A percentile compares a stretch with the other conserved stretches of the same genome.
These are phyloP conservation scores for Leishmania lainsoni DNA, from an alignment of 208 protist species.

Conservation along the genomic window DNA sequence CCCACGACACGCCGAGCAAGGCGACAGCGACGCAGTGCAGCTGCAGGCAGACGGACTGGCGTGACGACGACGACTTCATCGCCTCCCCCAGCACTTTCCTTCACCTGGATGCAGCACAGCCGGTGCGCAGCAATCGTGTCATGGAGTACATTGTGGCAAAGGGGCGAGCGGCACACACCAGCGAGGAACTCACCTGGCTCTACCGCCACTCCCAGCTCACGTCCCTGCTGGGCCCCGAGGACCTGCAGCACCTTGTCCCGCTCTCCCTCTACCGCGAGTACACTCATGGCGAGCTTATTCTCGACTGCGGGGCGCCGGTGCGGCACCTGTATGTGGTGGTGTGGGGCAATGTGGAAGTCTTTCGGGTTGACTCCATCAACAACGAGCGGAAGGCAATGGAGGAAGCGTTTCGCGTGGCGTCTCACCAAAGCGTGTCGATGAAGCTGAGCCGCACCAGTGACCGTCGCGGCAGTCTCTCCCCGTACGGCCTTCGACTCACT, in stretches of 20 bases:
- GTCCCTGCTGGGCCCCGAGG: slow-evolving; percentile 45
- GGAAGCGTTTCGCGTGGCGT: slow-evolving; percentile 29
- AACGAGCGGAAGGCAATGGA: slow-evolving; percentile 35
- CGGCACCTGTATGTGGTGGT: slow-evolving; percentile 68
- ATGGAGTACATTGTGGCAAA: slow-evolving; percentile 55
- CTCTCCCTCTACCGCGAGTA: slow-evolving; percentile 75
- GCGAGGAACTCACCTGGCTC: slow-evolving; percentile 60
- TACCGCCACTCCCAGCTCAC: slow-evolving; percentile 59
- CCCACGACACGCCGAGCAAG: slow-evolving; percentile 16
- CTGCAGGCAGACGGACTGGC: slow-evolving; percentile 36
- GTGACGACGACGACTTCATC: slow-evolving; percentile 52
- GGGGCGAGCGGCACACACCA: slow-evolving; percentile 43
- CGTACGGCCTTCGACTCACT: slow-evolving; percentile 10
- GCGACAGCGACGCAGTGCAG: slow-evolving; percentile 27
- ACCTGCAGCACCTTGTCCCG: slow-evolving; percentile 42
- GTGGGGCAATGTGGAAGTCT: slow-evolving; percentile 82
- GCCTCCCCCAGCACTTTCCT: slow-evolving; percentile 51
- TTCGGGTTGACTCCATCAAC: slow-evolving; percentile 37
- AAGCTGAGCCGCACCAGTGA: neutral
- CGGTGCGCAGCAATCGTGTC: slow-evolving; percentile 50
- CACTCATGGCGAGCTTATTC: slow-evolving; percentile 55
- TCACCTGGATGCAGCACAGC: slow-evolving; percentile 21
- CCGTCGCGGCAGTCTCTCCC: neutral
- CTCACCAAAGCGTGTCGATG: slow-evolving; percentile 22
- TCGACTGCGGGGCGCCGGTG: slow-evolving; percentile 29